Percentiles rank a stretch among this genome's conserved stretches.
Conservation (phyloP, 306 rosid genomes). For the Cucurbita ficifolia region DNA sequence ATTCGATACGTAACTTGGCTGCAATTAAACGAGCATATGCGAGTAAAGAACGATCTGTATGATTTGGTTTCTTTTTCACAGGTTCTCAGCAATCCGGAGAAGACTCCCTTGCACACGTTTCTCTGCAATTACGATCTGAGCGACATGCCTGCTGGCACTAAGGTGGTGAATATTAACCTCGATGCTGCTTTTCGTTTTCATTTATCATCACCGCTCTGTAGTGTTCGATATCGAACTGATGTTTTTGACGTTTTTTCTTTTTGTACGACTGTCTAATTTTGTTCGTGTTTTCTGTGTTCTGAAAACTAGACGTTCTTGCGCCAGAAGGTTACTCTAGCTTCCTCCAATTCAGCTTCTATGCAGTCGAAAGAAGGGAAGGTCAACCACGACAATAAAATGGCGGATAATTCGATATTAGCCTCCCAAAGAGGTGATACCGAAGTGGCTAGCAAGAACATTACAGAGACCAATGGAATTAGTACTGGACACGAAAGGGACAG, state of each 20-base stretch:
- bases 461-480: slow-evolving; percentile 22
- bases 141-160: slow-evolving; percentile 93
- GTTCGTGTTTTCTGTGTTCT: background rate
- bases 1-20: background rate
- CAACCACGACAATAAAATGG: slow-evolving; percentile 13
- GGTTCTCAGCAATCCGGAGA: slow-evolving; percentile 99
- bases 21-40: background rate
- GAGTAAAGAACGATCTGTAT: background rate
- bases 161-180: slow-evolving; percentile 29
- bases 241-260: background rate
- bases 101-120: slow-evolving; percentile 97
- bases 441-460: slow-evolving; percentile 13
- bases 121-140: slow-evolving; percentile 93
- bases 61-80: slow-evolving; percentile 14
- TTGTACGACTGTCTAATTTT: too few species aligned
- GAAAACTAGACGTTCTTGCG: slow-evolving; percentile 73
- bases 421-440: slow-evolving; percentile 12
- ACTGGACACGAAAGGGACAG: slow-evolving; percentile 15
- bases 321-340: slow-evolving; percentile 67
- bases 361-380: slow-evolving; percentile 26
- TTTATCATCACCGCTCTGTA: background rate
- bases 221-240: background rate
- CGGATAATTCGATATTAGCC: slow-evolving; percentile 12
- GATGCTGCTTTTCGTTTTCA: background rate
- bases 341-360: slow-evolving; percentile 28